Conservation (phyloP, 2,329 filamentous ascomycete genomes). For the Ceratocystis colombiana region DNA sequence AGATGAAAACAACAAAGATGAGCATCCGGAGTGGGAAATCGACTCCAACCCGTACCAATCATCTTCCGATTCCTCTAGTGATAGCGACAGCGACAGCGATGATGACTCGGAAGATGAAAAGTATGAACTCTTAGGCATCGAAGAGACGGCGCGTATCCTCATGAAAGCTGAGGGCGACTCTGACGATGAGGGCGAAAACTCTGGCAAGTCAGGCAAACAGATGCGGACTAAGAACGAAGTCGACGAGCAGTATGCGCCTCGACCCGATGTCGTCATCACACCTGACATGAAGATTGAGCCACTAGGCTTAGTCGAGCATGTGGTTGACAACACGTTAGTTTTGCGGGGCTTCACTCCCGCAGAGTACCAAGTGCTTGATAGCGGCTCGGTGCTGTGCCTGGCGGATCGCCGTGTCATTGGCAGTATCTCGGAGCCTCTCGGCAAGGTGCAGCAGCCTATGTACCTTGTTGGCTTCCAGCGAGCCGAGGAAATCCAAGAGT, state of each 20-base stretch:
- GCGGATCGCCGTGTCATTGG: constrained; percentile 68
- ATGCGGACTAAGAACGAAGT: constrained; percentile 77
- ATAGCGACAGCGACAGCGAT: constrained; percentile 51
- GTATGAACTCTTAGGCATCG: constrained; percentile 65
- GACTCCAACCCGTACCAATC: constrained; percentile 70
- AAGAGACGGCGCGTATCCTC: constrained; percentile 72
- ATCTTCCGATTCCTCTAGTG: constrained; percentile 50
- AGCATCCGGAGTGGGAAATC: constrained; percentile 70
- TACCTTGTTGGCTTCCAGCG: constrained; percentile 73
- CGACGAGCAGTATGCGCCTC: constrained; percentile 52
- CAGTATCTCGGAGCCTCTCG: constrained; percentile 73
- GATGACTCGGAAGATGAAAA: constrained; percentile 49
- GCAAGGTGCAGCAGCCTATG: constrained; percentile 72
- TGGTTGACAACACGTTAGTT: constrained; percentile 69
- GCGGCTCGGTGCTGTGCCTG: constrained; percentile 71
- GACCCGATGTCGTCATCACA: constrained; percentile 69
- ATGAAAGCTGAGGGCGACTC: constrained; percentile 75
- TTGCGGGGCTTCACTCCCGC: constrained; percentile 70
- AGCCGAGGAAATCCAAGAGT: constrained; percentile 54
- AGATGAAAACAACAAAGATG: constrained; percentile 27
- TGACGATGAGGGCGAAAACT: constrained; percentile 55
- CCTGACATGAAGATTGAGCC: constrained; percentile 65
- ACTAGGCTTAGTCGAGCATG: constrained; percentile 63
- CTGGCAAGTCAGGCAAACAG: constrained; percentile 34
- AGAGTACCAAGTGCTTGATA: constrained; percentile 75